Evolutionary conservation across 352 stramenopile species (phyloP).

Genomic region (Phytophthora aleatoria): DNA sequence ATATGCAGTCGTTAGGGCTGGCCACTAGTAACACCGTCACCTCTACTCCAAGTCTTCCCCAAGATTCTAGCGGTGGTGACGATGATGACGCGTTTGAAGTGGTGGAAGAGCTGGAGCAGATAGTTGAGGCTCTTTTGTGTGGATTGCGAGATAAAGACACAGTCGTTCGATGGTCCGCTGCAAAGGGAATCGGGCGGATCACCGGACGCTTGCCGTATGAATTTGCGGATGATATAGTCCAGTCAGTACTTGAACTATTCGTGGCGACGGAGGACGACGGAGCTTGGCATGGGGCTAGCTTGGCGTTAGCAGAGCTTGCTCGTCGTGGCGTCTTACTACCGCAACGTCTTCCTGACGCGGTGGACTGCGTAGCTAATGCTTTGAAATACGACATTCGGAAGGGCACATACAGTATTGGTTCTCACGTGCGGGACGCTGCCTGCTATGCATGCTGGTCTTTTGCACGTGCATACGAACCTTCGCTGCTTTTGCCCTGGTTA

Average conservation of each 20-base stretch:
- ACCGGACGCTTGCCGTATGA: conserved; percentile 93
- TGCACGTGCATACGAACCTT: conserved; percentile 93
- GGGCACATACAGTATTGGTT: conserved; percentile 95
- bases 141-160: conserved; percentile 95
- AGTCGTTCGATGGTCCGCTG: conserved; percentile 98
- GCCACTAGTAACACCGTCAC: conserved; percentile 7
- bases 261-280: conserved; percentile 91
- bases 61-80: conserved; percentile 31
- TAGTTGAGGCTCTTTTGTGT: conserved; percentile 92
- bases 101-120: conserved; percentile 97
- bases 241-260: conserved; percentile 95
- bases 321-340: conserved; percentile 96
- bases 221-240: conserved; percentile 97
- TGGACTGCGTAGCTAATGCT: conserved; percentile 92
- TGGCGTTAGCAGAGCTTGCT: conserved; percentile 96
- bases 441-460: conserved; percentile 99
- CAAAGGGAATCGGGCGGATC: conserved; percentile 98
- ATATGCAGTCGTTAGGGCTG: conserved; percentile 73
- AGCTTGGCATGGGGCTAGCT: conserved; percentile 97
- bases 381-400: conserved; percentile 96
- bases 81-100: conserved; percentile 73
- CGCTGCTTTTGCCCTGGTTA: conserved; percentile 91
- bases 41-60: not conserved
- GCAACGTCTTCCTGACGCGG: conserved; percentile 88
- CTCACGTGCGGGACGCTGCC: conserved; percentile 97